Conservation (phyloP, 257 asterid species). For the Agastache rugosa region DNA sequence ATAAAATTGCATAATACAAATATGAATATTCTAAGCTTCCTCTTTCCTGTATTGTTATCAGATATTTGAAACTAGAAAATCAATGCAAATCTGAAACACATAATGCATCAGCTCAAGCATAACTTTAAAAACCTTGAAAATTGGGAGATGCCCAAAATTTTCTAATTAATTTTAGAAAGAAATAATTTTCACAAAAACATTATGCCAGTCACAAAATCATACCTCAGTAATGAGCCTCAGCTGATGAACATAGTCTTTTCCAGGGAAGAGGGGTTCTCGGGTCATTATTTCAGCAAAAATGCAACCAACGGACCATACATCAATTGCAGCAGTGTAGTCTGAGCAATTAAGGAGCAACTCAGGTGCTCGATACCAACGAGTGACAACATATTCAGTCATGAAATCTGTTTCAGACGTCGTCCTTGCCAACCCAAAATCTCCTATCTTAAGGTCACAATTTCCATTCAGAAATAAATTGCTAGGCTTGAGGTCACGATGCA, state of each 20-base stretch:
- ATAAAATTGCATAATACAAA: neutral
- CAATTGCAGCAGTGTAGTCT: conserved; percentile 87
- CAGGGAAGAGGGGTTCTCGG: conserved; percentile 85
- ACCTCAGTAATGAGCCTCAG: conserved; percentile 89
- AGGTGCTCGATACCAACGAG: conserved; percentile 95
- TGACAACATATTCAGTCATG: conserved; percentile 94
- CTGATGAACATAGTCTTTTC: conserved; percentile 87
- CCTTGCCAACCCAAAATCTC: conserved; percentile 94
- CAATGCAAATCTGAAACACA: neutral
- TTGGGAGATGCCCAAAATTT: neutral
- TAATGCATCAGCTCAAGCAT: neutral
- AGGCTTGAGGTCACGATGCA: conserved; percentile 92
- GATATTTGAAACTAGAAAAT: neutral
- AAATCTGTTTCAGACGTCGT: conserved; percentile 87
- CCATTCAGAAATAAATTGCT: conserved; percentile 82
- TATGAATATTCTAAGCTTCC: neutral
- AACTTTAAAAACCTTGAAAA: neutral
- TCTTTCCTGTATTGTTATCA: neutral
- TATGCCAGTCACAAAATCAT: conserved; percentile 17
- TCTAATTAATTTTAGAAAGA: neutral
- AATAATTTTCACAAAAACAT: neutral
- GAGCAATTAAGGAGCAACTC: conserved; percentile 89
- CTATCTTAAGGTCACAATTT: conserved; percentile 81
- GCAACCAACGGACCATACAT: conserved; percentile 92
- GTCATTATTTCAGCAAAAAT: conserved; percentile 81